Percentiles rank a stretch among this genome's conserved stretches.
These are phyloP conservation scores for Leccinum angustisporum DNA, from an alignment of 1,284 basidiomycete genomes.

Conservation along the genomic window DNA sequence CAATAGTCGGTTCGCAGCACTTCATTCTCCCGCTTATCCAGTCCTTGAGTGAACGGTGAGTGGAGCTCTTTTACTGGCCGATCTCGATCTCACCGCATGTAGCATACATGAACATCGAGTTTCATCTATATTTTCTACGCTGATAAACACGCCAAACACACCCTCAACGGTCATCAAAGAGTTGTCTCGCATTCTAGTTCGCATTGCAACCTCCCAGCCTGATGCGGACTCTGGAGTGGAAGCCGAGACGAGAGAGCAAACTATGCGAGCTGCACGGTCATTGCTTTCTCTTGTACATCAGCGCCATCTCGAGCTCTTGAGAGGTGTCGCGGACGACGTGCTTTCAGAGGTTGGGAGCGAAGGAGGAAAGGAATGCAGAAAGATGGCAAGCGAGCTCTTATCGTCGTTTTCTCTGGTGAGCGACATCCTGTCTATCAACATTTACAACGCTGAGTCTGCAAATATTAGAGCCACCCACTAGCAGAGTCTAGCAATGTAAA, in stretches of 20 bases:
- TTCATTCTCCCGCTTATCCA: conserved; percentile 55
- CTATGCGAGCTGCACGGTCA: conserved; percentile 21
- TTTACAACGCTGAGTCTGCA: neutral
- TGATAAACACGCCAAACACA: conserved; percentile 42
- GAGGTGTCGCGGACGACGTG: conserved; percentile 39
- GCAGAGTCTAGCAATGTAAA: conserved; percentile 32
- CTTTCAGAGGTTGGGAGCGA: conserved; percentile 36
- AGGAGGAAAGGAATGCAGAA: conserved; percentile 39
- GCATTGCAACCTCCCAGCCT: conserved; percentile 17
- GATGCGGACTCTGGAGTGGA: conserved; percentile 10
- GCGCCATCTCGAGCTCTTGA: conserved; percentile 51
- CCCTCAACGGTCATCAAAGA: conserved; percentile 41
- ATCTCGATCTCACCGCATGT: conserved; percentile 6
- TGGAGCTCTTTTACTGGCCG: neutral
- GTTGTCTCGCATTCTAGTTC: conserved; percentile 39
- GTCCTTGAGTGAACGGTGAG: conserved; percentile 46
- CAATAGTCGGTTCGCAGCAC: conserved; percentile 58
- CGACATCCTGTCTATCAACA: neutral
- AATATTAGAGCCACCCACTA: conserved; percentile 29
- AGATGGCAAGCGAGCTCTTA: conserved; percentile 49
- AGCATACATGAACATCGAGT: conserved; percentile 48
- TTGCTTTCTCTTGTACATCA: conserved; percentile 50
- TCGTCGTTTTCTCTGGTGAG: conserved; percentile 56
- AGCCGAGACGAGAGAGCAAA: conserved; percentile 17
- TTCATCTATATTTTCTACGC: conserved; percentile 41